Evolutionary conservation across 1,139 yeast genomes (phyloP).

Genomic region (Pichia sp.): DNA sequence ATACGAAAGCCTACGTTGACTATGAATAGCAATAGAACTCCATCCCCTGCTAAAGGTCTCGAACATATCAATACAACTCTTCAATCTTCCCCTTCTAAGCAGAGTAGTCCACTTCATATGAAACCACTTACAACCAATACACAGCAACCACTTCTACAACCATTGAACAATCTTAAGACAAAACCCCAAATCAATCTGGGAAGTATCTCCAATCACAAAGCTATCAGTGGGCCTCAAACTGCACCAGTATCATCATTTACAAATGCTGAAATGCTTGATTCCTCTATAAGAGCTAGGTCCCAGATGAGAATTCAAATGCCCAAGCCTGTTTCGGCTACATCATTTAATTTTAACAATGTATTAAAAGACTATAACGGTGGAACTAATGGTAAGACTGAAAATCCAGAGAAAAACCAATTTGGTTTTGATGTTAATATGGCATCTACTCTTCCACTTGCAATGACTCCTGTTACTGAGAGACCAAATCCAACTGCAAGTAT

Average conservation of each 20-base stretch:
- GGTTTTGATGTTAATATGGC: constrained; percentile 50
- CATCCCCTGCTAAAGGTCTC: constrained; percentile 23
- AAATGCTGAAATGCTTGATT: constrained; percentile 11
- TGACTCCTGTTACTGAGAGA: constrained; percentile 74
- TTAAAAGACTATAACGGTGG: constrained; percentile 4
- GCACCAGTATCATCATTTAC: constrained; percentile 19
- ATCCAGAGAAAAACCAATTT: constrained; percentile 24
- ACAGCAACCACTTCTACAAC: constrained; percentile 47
- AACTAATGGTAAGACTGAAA: background rate
- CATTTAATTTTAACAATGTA: constrained; percentile 1
- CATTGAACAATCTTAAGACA: constrained; percentile 38
- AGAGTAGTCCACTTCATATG: constrained; percentile 41
- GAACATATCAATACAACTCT: constrained; percentile 15
- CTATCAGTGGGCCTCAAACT: constrained; percentile 22
- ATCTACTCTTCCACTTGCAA: constrained; percentile 52
- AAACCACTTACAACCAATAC: constrained; percentile 39
- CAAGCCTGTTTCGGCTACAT: constrained; percentile 31
- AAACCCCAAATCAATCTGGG: constrained; percentile 8
- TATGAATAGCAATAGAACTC: constrained; percentile 20
- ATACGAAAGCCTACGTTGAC: constrained; percentile 19
- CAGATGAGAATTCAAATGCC: constrained; percentile 44
- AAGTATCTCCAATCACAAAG: constrained; percentile 5
- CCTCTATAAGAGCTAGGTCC: constrained; percentile 22
- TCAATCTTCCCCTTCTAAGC: constrained; percentile 19
- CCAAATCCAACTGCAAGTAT: constrained; percentile 2